A percentile compares a stretch with the other conserved stretches of the same genome.
Conservation (phyloP, 805 yeast genomes). For the Blastobotrys muscicola region DNA sequence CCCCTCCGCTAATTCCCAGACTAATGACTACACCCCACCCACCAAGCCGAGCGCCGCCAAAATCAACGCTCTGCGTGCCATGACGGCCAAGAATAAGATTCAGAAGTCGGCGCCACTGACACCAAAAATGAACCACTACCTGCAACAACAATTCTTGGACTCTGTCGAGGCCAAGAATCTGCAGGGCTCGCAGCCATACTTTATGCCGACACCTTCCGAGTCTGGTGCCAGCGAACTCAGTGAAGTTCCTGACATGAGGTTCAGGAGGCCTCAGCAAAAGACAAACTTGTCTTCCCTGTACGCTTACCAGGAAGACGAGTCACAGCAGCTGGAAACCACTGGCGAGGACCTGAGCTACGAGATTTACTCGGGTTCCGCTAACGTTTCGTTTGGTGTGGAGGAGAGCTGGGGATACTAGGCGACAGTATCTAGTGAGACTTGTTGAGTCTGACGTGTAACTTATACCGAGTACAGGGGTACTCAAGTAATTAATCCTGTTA, state of each 20-base stretch:
- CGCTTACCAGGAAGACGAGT: not conserved
- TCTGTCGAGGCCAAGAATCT: not conserved
- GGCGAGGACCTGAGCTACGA: not conserved
- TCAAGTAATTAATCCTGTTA: no score
- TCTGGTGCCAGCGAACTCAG: slow-evolving; percentile 3
- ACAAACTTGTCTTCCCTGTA: not conserved
- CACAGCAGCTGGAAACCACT: not conserved
- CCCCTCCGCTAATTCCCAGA: slow-evolving; percentile 2
- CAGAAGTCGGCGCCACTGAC: slow-evolving; percentile 1
- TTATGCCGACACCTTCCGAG: slow-evolving; percentile 6
- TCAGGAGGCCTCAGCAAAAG: not conserved
- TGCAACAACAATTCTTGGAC: not conserved
- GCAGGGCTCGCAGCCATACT: not conserved
- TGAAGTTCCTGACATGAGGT: not conserved
- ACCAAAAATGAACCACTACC: slow-evolving; percentile 1
- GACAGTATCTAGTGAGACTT: no score
- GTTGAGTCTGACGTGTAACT: no score
- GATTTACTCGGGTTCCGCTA: not conserved
- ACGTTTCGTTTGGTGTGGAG: not conserved
- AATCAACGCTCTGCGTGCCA: slow-evolving; percentile 6
- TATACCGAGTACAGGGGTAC: no score
- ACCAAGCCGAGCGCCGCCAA: slow-evolving; percentile 2
- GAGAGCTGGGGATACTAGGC: not conserved
- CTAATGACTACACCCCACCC: slow-evolving; percentile 4
- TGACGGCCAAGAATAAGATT: slow-evolving; percentile 6